These are phyloP conservation scores for Ophiostoma triangulosporum DNA, from an alignment of 2,329 filamentous ascomycete species.

Conservation along the genomic window DNA sequence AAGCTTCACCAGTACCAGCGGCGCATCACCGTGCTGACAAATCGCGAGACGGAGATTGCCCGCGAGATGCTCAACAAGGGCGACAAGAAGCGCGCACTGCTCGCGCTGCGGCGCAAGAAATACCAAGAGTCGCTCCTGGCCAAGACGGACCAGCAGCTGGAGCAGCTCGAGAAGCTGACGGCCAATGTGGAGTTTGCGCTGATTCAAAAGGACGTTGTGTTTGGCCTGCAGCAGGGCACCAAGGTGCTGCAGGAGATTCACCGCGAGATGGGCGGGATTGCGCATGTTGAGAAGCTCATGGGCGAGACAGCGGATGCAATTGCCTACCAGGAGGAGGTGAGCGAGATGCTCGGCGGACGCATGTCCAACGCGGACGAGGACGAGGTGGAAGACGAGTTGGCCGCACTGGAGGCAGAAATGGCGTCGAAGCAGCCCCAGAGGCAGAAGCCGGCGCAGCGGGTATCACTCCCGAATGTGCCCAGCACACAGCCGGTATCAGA, in stretches of 20 bases:
- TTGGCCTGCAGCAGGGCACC: conserved; percentile 83
- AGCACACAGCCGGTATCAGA: conserved; percentile 8
- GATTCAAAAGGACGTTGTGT: conserved; percentile 93
- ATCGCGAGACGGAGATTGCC: conserved; percentile 77
- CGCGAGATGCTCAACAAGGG: conserved; percentile 66
- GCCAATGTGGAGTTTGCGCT: conserved; percentile 87
- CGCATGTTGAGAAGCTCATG: conserved; percentile 89
- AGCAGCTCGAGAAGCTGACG: conserved; percentile 79
- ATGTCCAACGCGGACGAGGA: conserved; percentile 95
- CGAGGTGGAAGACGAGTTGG: conserved; percentile 91
- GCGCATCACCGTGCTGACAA: conserved; percentile 72
- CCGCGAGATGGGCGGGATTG: conserved; percentile 87
- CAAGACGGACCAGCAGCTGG: conserved; percentile 89
- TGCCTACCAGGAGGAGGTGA: conserved; percentile 92
- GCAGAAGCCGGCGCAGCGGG: background rate
- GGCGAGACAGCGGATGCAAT: conserved; percentile 81
- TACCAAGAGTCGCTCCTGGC: conserved; percentile 83
- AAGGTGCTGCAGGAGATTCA: conserved; percentile 83
- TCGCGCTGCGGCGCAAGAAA: conserved; percentile 87
- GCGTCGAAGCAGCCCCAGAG: conserved; percentile 12
- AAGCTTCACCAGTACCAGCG: conserved; percentile 93
- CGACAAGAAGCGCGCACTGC: conserved; percentile 68
- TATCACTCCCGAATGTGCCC: conserved; percentile 46
- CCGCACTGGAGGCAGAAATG: conserved; percentile 57
- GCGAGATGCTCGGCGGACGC: conserved; percentile 73